Percentiles rank a stretch among this genome's conserved stretches.
phyloP scores from a whole-genome alignment of 225 moss, liverwort and hornwort genomes.

The Bryoerythrophyllum caledonicum region DNA sequence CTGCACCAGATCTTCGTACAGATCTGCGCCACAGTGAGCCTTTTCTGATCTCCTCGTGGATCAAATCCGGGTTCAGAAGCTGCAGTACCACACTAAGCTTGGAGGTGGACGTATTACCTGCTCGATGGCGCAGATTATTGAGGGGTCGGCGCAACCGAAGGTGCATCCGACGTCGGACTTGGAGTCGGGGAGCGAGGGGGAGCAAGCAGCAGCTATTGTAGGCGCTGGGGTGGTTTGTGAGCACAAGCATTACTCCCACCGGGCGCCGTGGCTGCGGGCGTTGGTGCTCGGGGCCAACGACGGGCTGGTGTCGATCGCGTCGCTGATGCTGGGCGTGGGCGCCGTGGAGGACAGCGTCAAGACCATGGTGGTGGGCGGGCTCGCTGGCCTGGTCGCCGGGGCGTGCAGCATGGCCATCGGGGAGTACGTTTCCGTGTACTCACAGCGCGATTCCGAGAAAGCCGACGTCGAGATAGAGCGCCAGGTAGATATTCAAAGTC shows the following conservation, averaged over 20 bases:
- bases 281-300: constrained; percentile 60
- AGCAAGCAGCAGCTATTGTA: too few relatives aligned
- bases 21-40: not conserved
- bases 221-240: not conserved
- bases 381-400: constrained; percentile 58
- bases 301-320: constrained; percentile 57
- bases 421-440: constrained; percentile 59
- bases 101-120: too few relatives aligned
- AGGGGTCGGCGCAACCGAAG: not conserved
- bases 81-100: too few relatives aligned
- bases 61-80: too few relatives aligned
- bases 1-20: not conserved
- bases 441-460: constrained; percentile 54
- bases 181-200: constrained; percentile 6
- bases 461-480: constrained; percentile 56
- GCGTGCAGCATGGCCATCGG: constrained; percentile 64
- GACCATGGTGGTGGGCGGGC: constrained; percentile 51
- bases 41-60: too few relatives aligned
- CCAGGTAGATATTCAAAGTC: constrained; percentile 18
- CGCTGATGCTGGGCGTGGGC: constrained; percentile 56
- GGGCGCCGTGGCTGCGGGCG: constrained; percentile 65
- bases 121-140: too few relatives aligned
- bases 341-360: constrained; percentile 41
- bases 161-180: constrained; percentile 17
- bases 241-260: constrained; percentile 63